Base-by-base conservation (phyloP, 306 rosid species). In the Mimosa bimucronata region DNA sequence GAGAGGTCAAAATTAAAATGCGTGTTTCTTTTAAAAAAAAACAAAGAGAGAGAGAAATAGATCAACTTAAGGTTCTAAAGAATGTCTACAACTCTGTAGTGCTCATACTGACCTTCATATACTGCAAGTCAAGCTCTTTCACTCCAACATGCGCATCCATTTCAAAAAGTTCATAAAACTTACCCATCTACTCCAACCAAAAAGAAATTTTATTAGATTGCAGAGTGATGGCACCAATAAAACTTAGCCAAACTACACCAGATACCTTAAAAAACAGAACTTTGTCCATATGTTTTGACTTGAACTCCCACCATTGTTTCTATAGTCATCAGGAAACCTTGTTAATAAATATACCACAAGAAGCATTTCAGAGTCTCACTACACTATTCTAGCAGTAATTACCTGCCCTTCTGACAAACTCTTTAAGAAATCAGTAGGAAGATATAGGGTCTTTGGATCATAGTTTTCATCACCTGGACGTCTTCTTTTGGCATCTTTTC, bases 281-380 rank as follows among this genome's bases (percentile, higher is more conserved):
- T 87, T 95, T 95, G 83, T 93, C 98, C 98, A 95, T 90, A 75
- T 93, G 96, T 81, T 90, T 89, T 50, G 99, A 89, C 93, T 95
- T 95, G 87, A 95, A 95, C 71, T 93, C 99, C 99, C 98, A 93
- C 99, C 99, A 95, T 87, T 95, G 98, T 80, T 86, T 95, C 99
- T 95, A 87, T 65, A 79, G 58, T 61, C 80, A 84, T 71, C 73
- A 82, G 34, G 48, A 44, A 12, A 69, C 60, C 64, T 80, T 5
- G 79, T 77, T 66, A 82, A 86, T 50, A 23, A n/a, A 34, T 67
- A 82, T 79, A 75, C 74, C 73, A 57, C 76, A 62, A 26, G 18
- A 45, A 66, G 38, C 46, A 66, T 28, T 80, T 70, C 44, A 78
- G 26, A 76, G 31, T 66, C 34, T 9, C 74, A 26, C 21, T 61